phyloP scores from a whole-genome alignment of 2,329 filamentous ascomycete species.

The Cladophialophora carrionii region DNA sequence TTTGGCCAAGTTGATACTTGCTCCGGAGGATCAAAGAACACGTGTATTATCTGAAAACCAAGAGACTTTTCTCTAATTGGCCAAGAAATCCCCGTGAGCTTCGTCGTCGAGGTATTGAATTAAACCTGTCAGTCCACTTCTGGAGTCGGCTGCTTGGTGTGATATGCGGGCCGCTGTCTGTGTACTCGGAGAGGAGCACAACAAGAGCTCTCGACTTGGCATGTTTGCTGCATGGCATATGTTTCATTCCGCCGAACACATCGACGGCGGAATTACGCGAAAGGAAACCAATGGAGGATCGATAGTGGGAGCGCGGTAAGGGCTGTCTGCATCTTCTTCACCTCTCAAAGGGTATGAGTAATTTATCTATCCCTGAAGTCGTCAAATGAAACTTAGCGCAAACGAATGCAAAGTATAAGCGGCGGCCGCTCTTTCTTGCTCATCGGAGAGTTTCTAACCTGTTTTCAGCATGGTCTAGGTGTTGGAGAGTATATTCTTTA shows the following conservation, averaged over 20 bases:
- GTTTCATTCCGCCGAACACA: neutral
- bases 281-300: no score
- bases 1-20: neutral
- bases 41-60: slow-evolving; percentile 5
- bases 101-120: neutral
- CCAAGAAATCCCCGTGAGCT: neutral
- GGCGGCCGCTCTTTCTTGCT: no score
- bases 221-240: neutral
- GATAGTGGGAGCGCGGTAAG: neutral
- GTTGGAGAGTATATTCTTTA: no score
- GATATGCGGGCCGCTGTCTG: neutral
- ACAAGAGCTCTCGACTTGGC: neutral
- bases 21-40: slow-evolving; percentile 2
- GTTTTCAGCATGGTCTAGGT: no score
- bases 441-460: no score
- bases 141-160: neutral
- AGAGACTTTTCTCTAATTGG: neutral
- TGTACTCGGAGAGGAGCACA: neutral
- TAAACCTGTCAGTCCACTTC: neutral
- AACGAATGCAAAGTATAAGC: no score
- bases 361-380: no score
- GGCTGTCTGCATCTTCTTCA: neutral
- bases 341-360: no score
- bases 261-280: no score
- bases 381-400: no score